phyloP scores from a whole-genome alignment of 23 red algal genomes.

The Pyropia yezoensis region DNA sequence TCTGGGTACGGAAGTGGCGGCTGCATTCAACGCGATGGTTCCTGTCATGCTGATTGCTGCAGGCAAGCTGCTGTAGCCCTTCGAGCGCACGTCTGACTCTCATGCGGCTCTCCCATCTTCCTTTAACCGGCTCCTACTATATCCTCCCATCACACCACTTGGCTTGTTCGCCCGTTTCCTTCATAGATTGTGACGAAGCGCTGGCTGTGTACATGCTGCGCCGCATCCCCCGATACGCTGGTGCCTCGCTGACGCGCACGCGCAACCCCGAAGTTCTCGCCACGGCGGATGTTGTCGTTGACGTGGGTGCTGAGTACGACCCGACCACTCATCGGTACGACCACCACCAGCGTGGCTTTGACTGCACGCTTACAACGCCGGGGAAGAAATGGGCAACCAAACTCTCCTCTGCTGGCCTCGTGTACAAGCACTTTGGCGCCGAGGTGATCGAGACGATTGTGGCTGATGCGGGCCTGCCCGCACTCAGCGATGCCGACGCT shows the following conservation, averaged over 20 bases:
- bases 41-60: no score
- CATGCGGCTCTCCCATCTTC: no score
- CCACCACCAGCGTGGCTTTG: conserved; percentile 91
- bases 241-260: conserved; percentile 49
- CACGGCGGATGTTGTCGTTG: conserved; percentile 65
- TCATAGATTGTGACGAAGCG: conserved; percentile 78
- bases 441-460: conserved; percentile 41
- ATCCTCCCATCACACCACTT: no score
- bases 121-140: no score
- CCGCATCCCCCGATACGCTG: conserved; percentile 27
- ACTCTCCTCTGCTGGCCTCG: conserved; percentile 80
- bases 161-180: no score
- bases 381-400: conserved; percentile 36
- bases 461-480: neutral
- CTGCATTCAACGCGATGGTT: no score
- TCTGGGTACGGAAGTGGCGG: no score
- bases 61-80: no score
- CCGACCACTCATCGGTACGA: conserved; percentile 51
- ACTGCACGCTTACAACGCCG: conserved; percentile 34
- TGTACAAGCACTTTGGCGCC: conserved; percentile 97
- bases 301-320: conserved; percentile 89
- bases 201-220: conserved; percentile 86
- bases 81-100: no score
- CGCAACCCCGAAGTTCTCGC: conserved; percentile 38
- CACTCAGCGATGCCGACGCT: conserved; percentile 12